Evolutionary conservation across 352 stramenopile species (phyloP), one percentile per base, ranked within the genome.

Genomic region (Phytophthora vignae): DNA sequence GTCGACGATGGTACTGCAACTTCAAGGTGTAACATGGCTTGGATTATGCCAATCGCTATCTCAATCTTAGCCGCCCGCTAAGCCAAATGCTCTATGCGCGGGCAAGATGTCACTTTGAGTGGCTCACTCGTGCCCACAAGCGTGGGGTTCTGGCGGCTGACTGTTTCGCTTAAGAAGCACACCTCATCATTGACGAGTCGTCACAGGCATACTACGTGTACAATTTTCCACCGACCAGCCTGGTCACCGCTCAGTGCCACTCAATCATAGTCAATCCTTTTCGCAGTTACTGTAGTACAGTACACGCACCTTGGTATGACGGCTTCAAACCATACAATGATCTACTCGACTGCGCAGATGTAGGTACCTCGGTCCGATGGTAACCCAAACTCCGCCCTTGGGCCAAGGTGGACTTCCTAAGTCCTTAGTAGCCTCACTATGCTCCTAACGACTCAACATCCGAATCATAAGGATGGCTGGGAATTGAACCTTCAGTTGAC

Each of bases 11-110:
- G 31, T 56, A 56, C 53, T 55, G 46, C 21, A 69, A 64, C 66
- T 73, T 63, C 60, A 69, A 73, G 14, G 29, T 61, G 52, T 57
- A 69, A 72, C 50, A 42, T 36, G 53, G n/a, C 58, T 57, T 46
- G 49, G 36, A 57, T 48, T 49, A 44, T 55, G 33, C 19, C 36
- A 25, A 17, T 7, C 5, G 15, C 4, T 40, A 40, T 40, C 33
- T 40, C 33, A 12, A 40, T 40, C 33, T 48, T 48, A 7, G 17
- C 27, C 42, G 21, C 42, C 8, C 33, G n/a, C 21, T 21, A n/a
- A 25, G 58, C 62, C 3, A 22, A 14, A 22, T 56, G 50, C 42
- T 73, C 52, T 73, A 69, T 73, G 17, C 21, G 19, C 15, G 49
- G 42, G 48, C 44, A 22, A 64, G 44, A 64, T 21, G 14, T 9